phyloP scores from a whole-genome alignment of 2,329 filamentous ascomycete genomes.

The Colletotrichum chrysophilum region DNA sequence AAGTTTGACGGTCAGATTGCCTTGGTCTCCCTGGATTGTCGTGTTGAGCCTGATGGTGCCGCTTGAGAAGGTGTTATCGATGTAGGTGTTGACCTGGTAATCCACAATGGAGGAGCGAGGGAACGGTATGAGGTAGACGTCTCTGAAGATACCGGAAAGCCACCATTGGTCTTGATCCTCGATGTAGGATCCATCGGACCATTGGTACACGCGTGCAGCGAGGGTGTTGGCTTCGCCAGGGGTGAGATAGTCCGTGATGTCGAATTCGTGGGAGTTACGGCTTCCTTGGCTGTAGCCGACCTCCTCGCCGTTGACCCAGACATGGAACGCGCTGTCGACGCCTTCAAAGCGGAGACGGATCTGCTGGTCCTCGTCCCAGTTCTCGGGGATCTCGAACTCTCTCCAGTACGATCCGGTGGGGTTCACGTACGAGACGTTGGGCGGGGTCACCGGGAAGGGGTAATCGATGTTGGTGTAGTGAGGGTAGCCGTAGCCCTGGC shows the following conservation, averaged over 20 bases:
- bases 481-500: conserved; percentile 67
- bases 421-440: conserved; percentile 66
- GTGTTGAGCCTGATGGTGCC: conserved; percentile 54
- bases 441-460: conserved; percentile 71
- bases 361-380: conserved; percentile 52
- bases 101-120: conserved; percentile 60
- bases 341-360: conserved; percentile 76
- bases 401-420: conserved; percentile 68
- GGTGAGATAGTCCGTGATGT: conserved; percentile 61
- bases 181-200: conserved; percentile 73
- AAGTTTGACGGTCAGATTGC: not conserved
- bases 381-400: conserved; percentile 55
- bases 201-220: conserved; percentile 73
- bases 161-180: conserved; percentile 77
- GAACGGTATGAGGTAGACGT: conserved; percentile 70
- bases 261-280: conserved; percentile 77
- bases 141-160: conserved; percentile 70
- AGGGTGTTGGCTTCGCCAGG: conserved; percentile 56
- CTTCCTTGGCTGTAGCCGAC: conserved; percentile 77
- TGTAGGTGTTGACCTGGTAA: conserved; percentile 57
- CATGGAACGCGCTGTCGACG: conserved; percentile 73
- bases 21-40: conserved; percentile 39
- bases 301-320: conserved; percentile 71
- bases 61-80: conserved; percentile 59
- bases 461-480: conserved; percentile 75